Base-by-base conservation (phyloP, 257 asterid genomes). In the Forsythia viridissima region DNA sequence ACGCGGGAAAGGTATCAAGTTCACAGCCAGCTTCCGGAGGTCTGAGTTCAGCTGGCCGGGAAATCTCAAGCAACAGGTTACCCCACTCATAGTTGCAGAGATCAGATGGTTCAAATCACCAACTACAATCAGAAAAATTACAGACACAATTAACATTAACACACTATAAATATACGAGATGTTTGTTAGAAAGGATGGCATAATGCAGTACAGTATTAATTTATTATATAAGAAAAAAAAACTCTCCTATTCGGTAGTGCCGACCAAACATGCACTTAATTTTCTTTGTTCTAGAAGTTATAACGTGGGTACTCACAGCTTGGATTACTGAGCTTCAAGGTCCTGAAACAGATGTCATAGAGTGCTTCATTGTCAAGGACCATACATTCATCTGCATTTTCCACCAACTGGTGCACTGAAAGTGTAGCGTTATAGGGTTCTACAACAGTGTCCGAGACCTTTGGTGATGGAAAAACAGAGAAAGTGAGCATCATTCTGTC, bases 401-500 rank as follows among this genome's bases (percentile, higher is more conserved):
- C 97, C 61, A 93, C 97, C 86, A 93, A 70, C 80, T 93, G 97
- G 82, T 93, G 97, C 76, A 93, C 97, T 37, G 97, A 93, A 70
- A 93, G 97, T 34, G 97, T 93, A 30, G 97, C 97, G 18, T 93
- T 93, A 59, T 93, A 93, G 7, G 97, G 97, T 76, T 93, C 97
- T 11, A 93, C 97, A 4, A 93, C 97, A 44, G 97, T 93, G 87
- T 91, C 97, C 0, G 97, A 91, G 68, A 93, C 97, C 89, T 93
- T 93, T 0, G 97, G 97, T 46, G 97, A 93, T 44, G 97, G 97
- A 86, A 93, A 93, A 73, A 93, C 97, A 4, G 97, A 93, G 90
- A 93, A 93, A 12, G 97, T 93, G 71, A 93, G 97, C 97, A 93
- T 93, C 97, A 93, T 93, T 81, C 97, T 90, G 84, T 93, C 97